A percentile compares a stretch with the other conserved stretches of the same genome.
Evolutionary conservation across 306 rosid genomes (phyloP).

Genomic region (Abrus precatorius): DNA sequence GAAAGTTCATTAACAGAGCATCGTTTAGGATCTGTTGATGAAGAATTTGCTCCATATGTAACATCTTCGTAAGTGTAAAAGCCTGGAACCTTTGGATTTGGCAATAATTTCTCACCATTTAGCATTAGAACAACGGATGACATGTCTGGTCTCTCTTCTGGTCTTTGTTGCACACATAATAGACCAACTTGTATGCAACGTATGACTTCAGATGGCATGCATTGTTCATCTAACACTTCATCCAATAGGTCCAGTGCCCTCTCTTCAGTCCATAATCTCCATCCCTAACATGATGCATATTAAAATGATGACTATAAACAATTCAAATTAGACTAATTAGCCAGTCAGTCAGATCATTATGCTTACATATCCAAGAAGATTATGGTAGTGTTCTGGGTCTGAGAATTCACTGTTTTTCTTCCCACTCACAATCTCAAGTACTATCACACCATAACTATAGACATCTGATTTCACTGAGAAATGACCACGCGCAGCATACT

Average conservation of each 20-base stretch:
- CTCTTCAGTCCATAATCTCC: slow-evolving; percentile 16
- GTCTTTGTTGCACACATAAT: not conserved
- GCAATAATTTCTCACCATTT: not conserved
- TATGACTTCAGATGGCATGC: not conserved
- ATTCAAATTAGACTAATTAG: not conserved
- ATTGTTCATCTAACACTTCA: not conserved
- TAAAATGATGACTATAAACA: not conserved
- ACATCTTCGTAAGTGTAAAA: slow-evolving; percentile 1
- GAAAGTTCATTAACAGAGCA: slow-evolving; percentile 12
- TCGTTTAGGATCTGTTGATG: too few relatives aligned
- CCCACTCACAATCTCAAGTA: not conserved
- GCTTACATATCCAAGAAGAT: slow-evolving; percentile 31
- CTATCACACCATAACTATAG: not conserved
- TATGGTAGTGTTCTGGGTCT: not conserved
- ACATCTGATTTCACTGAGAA: not conserved
- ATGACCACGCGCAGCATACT: not conserved
- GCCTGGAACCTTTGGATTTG: slow-evolving; percentile 2
- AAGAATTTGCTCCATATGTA: not conserved
- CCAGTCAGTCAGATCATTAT: too few relatives aligned
- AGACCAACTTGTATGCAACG: not conserved
- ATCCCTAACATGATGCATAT: not conserved
- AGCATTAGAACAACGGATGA: not conserved
- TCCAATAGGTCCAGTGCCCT: not conserved
- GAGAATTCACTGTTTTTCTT: not conserved
- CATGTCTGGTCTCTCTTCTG: not conserved